These are phyloP conservation scores for Gynostemma pentaphyllum DNA, from an alignment of 306 rosid genomes.

Conservation along the genomic window DNA sequence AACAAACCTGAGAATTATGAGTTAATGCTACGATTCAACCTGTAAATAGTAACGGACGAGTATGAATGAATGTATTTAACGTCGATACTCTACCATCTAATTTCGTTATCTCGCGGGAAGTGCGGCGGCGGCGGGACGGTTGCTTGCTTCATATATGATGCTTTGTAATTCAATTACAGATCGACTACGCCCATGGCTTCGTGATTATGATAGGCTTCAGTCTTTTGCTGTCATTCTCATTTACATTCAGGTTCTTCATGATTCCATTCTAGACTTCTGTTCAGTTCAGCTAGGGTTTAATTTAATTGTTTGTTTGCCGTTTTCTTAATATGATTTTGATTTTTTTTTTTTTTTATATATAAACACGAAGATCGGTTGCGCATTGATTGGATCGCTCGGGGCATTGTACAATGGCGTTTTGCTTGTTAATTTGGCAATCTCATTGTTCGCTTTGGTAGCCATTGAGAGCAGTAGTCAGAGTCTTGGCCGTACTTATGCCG, in stretches of 20 bases:
- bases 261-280: too few relatives aligned
- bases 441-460: constrained; percentile 89
- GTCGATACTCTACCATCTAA: too few relatives aligned
- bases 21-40: too few relatives aligned
- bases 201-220: constrained; percentile 87
- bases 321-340: background rate
- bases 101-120: background rate
- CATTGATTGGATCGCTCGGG: constrained; percentile 82
- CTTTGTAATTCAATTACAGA: constrained; percentile 58
- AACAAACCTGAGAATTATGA: too few relatives aligned
- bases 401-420: constrained; percentile 79
- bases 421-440: constrained; percentile 59
- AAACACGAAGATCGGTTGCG: constrained; percentile 61
- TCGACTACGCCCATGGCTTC: constrained; percentile 72
- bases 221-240: constrained; percentile 65
- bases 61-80: too few relatives aligned
- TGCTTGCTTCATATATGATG: constrained; percentile 35
- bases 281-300: too few relatives aligned
- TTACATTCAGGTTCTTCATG: constrained; percentile 61
- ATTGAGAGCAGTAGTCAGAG: constrained; percentile 94
- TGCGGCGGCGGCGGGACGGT: background rate
- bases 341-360: background rate
- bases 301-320: background rate
- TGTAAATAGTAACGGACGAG: too few relatives aligned
- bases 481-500: constrained; percentile 91